These are phyloP conservation scores for Chaetomiaceae sp. DNA, from an alignment of 2,329 filamentous ascomycete species.

Conservation along the genomic window DNA sequence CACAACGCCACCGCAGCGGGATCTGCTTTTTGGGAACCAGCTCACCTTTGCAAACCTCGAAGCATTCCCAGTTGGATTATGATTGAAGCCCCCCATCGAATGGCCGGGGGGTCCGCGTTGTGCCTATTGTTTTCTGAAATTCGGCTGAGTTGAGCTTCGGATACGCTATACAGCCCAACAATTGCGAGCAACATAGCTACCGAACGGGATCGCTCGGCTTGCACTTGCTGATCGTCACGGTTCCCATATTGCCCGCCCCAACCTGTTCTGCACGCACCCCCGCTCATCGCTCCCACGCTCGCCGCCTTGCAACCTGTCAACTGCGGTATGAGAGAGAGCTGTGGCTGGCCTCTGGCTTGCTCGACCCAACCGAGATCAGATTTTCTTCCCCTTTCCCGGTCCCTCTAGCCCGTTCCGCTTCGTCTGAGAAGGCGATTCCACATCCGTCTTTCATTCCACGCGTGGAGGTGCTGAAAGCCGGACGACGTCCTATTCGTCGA, in stretches of 20 bases:
- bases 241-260: conserved; percentile 5
- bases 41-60: no score
- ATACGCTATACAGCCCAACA: background rate
- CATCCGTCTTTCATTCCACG: background rate
- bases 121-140: no score
- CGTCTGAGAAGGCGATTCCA: no score
- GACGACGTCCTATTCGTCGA: background rate
- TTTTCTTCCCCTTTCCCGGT: background rate
- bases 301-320: background rate
- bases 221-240: background rate
- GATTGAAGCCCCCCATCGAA: no score
- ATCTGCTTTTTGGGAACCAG: background rate
- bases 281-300: background rate
- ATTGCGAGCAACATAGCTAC: background rate
- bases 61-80: no score
- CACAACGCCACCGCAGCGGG: conserved; percentile 9
- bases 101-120: no score
- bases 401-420: background rate
- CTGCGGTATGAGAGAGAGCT: background rate
- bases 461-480: background rate
- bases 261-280: conserved; percentile 1
- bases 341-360: background rate
- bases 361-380: background rate
- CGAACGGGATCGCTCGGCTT: background rate
- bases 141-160: no score